phyloP scores from a whole-genome alignment of 2,329 filamentous ascomycete species.

The Paracoccidioides lutzii region DNA sequence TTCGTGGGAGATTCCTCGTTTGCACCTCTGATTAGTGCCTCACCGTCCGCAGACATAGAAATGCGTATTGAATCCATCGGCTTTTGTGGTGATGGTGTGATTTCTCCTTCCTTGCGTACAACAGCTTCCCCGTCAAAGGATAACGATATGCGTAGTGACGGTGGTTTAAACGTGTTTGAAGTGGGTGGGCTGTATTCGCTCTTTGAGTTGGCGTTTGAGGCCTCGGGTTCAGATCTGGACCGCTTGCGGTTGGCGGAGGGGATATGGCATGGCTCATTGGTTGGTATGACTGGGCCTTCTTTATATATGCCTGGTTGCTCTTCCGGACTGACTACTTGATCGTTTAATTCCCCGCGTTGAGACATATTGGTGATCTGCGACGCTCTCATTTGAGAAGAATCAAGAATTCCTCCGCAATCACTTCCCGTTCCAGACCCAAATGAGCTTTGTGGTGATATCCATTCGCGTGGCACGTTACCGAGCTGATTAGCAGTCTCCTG shows the following conservation, averaged over 20 bases:
- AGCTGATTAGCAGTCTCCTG: not conserved
- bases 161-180: slow-evolving; percentile 13
- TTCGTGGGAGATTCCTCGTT: slow-evolving; percentile 54
- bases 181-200: slow-evolving; percentile 1
- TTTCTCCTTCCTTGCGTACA: slow-evolving; percentile 26
- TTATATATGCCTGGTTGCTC: not conserved
- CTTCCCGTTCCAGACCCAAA: not conserved
- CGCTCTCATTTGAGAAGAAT: not conserved
- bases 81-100: slow-evolving; percentile 30
- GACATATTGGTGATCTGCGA: not conserved
- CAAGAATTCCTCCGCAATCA: too few relatives aligned
- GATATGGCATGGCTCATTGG: not conserved
- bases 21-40: slow-evolving; percentile 67
- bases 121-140: slow-evolving; percentile 31
- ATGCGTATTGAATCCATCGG: slow-evolving; percentile 50
- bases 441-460: not conserved
- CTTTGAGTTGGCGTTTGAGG: slow-evolving; percentile 3
- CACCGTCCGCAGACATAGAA: slow-evolving; percentile 75
- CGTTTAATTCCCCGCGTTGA: not conserved
- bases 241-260: slow-evolving; percentile 23
- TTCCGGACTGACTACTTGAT: not conserved
- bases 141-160: slow-evolving; percentile 29
- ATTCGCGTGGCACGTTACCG: not conserved
- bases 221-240: slow-evolving; percentile 17
- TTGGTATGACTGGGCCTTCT: not conserved